Base-by-base conservation (phyloP, 495 filamentous ascomycete genomes). In the Penicillium bialowiezense region DNA sequence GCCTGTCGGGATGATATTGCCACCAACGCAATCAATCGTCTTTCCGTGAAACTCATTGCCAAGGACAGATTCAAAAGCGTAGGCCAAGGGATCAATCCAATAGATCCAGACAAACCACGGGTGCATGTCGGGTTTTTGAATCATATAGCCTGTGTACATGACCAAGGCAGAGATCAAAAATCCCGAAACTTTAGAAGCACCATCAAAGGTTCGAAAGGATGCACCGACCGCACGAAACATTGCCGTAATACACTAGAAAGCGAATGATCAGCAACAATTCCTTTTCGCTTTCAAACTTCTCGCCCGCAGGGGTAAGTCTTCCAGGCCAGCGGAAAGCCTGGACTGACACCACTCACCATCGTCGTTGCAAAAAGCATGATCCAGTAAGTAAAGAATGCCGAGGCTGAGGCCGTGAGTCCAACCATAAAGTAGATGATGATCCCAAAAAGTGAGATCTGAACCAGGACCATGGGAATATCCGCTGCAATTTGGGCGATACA, bases 371-470 rank as follows among this genome's bases (percentile, higher is more conserved):
- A 70, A 35, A 79, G 63, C 8, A 78, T 58, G 29, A 73, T 46
- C 66, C 75, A 71, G 48, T 70, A 72, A 20, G 72, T 72, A 47
- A 83, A 82, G 65, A 82, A 79, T 37, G 76, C 63, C 5, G 69
- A 65, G 7, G 78, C 75, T 41, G 71, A 60, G 29, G 52, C 26
- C 50, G 67, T 68, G 33, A 82, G 41, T 4, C 77, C 68, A 15
- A 69, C 68, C 85, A 90, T 89, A 60, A 84, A 91, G 67, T 90
- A 91, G 8, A 90, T 64, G 17, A 90, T 77, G 18, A 89, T 51
- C 33, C 79, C 71, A 60, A 89, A 90, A 8, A 87, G 68, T 7
- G 75, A 54, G 2, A 81, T 76, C 48, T 88, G 84, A 31, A 81
- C 60, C 13, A 87, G 51, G 3, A 85, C 66, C 1, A 89, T 65